phyloP scores from a whole-genome alignment of 768 basidiomycete species.

The Mycena epipterygia region DNA sequence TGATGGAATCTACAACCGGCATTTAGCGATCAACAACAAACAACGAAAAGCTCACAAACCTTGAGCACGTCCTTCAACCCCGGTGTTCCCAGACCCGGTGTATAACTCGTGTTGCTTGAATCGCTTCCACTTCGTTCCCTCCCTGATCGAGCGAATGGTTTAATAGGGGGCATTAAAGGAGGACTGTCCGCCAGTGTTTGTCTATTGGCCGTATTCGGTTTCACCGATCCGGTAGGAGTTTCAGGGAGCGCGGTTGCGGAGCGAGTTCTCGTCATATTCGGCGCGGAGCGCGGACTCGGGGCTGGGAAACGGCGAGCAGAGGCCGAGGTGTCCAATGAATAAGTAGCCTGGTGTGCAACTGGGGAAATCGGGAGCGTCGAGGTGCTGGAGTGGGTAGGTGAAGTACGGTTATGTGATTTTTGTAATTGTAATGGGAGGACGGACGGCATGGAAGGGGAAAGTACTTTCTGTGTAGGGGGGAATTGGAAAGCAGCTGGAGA shows the following conservation, averaged over 20 bases:
- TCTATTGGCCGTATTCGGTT: conserved; percentile 13
- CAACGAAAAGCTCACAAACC: conserved; percentile 51
- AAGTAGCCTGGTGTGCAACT: conserved; percentile 66
- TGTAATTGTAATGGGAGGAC: conserved; percentile 35
- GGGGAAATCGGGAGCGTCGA: conserved; percentile 46
- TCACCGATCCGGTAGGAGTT: conserved; percentile 30
- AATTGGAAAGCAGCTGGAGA: conserved; percentile 61
- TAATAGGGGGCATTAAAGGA: conserved; percentile 56
- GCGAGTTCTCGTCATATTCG: conserved; percentile 55
- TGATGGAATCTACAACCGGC: conserved; percentile 66
- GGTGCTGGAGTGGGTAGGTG: conserved; percentile 49
- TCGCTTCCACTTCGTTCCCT: conserved; percentile 66
- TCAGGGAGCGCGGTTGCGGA: conserved; percentile 60
- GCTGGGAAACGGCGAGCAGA: conserved; percentile 43
- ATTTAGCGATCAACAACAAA: background rate
- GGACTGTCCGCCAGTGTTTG: conserved; percentile 31
- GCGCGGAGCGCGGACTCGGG: conserved; percentile 41
- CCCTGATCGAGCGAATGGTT: conserved; percentile 56
- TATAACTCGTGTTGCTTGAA: conserved; percentile 51
- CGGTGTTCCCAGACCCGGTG: conserved; percentile 57
- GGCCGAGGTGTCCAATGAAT: conserved; percentile 65
- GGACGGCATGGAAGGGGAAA: conserved; percentile 38
- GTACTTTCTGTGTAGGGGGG: conserved; percentile 44
- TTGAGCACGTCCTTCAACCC: conserved; percentile 82
- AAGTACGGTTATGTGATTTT: conserved; percentile 41